phyloP scores from a whole-genome alignment of 2,329 filamentous ascomycete species.

The Clarireedia monteithiana region DNA sequence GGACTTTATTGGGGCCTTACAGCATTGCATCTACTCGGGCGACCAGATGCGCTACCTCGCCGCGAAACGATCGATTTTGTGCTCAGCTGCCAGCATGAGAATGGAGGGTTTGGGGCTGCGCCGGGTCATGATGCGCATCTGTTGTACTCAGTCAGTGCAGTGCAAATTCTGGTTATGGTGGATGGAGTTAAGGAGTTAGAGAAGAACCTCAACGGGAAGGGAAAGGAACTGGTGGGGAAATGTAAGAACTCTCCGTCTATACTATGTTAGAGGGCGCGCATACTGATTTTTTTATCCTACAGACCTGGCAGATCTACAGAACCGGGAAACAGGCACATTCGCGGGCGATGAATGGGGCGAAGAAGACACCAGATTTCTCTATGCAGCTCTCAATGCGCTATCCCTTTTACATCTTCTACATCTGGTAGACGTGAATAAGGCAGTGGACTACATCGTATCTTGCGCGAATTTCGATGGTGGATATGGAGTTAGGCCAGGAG shows the following conservation, averaged over 20 bases:
- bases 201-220: slow-evolving; percentile 38
- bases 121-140: slow-evolving; percentile 94
- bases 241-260: slow-evolving; percentile 48
- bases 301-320: slow-evolving; percentile 79
- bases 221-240: slow-evolving; percentile 65
- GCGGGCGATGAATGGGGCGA: slow-evolving; percentile 95
- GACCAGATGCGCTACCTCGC: slow-evolving; percentile 73
- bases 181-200: slow-evolving; percentile 83
- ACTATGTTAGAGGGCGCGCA: not conserved
- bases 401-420: slow-evolving; percentile 71
- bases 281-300: not conserved
- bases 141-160: slow-evolving; percentile 89
- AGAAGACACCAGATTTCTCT: slow-evolving; percentile 89
- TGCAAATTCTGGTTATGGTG: slow-evolving; percentile 84
- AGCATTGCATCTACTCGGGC: slow-evolving; percentile 75
- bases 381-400: slow-evolving; percentile 80
- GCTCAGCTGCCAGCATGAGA: slow-evolving; percentile 85
- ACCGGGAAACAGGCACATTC: slow-evolving; percentile 76
- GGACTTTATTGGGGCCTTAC: slow-evolving; percentile 96
- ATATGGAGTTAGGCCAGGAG: slow-evolving; percentile 82
- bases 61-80: slow-evolving; percentile 83
- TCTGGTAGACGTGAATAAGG: slow-evolving; percentile 70
- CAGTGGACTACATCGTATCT: slow-evolving; percentile 67
- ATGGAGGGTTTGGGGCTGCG: slow-evolving; percentile 87
- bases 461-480: slow-evolving; percentile 94